phyloP scores from a whole-genome alignment of 2,329 filamentous ascomycete genomes.

The Botryotinia calthae region DNA sequence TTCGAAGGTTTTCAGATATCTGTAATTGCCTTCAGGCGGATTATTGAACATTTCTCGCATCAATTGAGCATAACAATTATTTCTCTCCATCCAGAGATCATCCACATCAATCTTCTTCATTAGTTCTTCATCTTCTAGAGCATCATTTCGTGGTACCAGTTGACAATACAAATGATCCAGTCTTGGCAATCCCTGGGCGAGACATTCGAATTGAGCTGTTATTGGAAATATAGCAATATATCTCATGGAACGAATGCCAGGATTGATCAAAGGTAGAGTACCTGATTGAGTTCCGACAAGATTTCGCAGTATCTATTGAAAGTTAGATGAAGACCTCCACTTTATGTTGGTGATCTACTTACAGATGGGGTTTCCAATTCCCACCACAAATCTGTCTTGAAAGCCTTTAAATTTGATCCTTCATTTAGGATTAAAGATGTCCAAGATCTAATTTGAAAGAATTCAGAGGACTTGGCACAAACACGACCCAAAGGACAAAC shows the following conservation, averaged over 20 bases:
- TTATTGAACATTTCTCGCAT: slow-evolving; percentile 35
- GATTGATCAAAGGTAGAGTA: slow-evolving; percentile 39
- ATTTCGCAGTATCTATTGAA: slow-evolving; percentile 52
- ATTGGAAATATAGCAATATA: slow-evolving; percentile 70
- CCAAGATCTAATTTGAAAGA: slow-evolving; percentile 51
- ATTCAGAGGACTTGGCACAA: slow-evolving; percentile 9
- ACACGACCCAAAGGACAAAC: too few relatives aligned
- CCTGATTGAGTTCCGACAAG: slow-evolving; percentile 44
- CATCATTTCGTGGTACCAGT: slow-evolving; percentile 42
- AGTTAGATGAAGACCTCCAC: slow-evolving; percentile 15
- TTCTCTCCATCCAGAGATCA: slow-evolving; percentile 37
- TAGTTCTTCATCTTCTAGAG: slow-evolving; percentile 30
- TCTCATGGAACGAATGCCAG: slow-evolving; percentile 48
- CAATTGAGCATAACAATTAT: slow-evolving; percentile 35
- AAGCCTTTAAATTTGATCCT: slow-evolving; percentile 69
- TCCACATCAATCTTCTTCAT: slow-evolving; percentile 27
- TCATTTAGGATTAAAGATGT: slow-evolving; percentile 67
- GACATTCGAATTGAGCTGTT: slow-evolving; percentile 54
- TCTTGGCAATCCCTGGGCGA: slow-evolving; percentile 49
- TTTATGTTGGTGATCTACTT: slow-evolving; percentile 19
- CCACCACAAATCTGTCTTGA: slow-evolving; percentile 66
- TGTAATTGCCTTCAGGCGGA: slow-evolving; percentile 42
- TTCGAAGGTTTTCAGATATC: slow-evolving; percentile 48
- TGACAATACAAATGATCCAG: slow-evolving; percentile 56
- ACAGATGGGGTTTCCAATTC: slow-evolving; percentile 53